These are phyloP conservation scores for Beverwykella pulmonaria DNA, from an alignment of 495 filamentous ascomycete genomes.

Conservation along the genomic window DNA sequence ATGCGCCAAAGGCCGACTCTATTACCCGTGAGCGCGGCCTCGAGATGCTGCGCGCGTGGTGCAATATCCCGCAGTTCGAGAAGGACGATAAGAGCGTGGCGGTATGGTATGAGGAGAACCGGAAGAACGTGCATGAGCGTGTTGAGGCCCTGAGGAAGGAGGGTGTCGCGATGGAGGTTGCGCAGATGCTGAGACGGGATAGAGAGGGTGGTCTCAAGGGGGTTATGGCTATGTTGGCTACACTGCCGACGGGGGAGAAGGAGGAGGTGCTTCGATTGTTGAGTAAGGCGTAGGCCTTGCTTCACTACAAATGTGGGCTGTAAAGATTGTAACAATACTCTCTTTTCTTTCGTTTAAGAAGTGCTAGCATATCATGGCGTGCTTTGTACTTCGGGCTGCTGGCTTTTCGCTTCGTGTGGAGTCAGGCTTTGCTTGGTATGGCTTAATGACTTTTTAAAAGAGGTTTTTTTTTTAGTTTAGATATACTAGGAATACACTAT, in stretches of 20 bases:
- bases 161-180: slow-evolving; percentile 75
- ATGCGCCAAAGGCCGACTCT: slow-evolving; percentile 45
- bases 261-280: slow-evolving; percentile 77
- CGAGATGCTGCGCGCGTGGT: slow-evolving; percentile 75
- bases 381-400: not conserved
- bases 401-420: no score
- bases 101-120: slow-evolving; percentile 97
- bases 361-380: not conserved
- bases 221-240: slow-evolving; percentile 78
- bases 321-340: slow-evolving; percentile 13
- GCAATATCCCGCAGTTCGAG: slow-evolving; percentile 69
- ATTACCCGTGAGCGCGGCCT: slow-evolving; percentile 64
- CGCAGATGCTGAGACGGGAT: slow-evolving; percentile 70
- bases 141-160: slow-evolving; percentile 79
- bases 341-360: not conserved
- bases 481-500: no score
- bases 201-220: slow-evolving; percentile 83
- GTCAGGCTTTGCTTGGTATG: no score
- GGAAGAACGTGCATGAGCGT: slow-evolving; percentile 74
- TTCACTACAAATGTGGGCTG: not conserved
- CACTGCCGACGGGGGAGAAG: slow-evolving; percentile 83
- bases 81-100: slow-evolving; percentile 80
- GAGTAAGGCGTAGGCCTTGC: slow-evolving; percentile 31
- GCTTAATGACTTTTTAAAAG: no score
- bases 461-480: no score